These are phyloP conservation scores for Cystobasidium ongulense DNA, from an alignment of 768 basidiomycete genomes.

Conservation along the genomic window DNA sequence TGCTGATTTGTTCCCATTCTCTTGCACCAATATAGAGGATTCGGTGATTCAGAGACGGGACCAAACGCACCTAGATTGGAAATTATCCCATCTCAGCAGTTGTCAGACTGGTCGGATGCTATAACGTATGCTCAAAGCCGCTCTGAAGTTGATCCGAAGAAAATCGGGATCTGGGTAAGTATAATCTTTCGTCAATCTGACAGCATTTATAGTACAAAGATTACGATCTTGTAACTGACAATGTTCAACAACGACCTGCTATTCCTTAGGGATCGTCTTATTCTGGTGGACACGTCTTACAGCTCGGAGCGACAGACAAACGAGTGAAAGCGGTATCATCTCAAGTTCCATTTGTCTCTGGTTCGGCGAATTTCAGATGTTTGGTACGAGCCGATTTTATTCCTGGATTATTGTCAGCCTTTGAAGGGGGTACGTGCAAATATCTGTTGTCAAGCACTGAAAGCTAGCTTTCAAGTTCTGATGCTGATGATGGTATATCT, in stretches of 20 bases:
- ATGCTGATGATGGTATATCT: too few species aligned
- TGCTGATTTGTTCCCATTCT: too few species aligned
- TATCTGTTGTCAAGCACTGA: neutral
- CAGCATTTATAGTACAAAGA: neutral
- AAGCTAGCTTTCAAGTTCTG: too few species aligned
- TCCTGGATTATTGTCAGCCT: neutral
- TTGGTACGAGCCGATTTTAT: neutral
- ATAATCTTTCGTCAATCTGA: too few species aligned
- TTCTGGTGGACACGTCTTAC: neutral
- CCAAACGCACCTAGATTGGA: neutral
- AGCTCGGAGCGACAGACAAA: neutral
- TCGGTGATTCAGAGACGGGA: neutral
- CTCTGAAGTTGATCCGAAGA: neutral
- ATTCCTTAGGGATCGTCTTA: neutral
- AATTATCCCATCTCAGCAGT: neutral
- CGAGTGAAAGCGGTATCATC: neutral
- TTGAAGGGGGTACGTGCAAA: neutral
- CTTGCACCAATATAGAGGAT: too few species aligned
- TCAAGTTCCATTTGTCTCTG: neutral
- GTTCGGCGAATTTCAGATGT: neutral
- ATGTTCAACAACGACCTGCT: too few species aligned
- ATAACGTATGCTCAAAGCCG: neutral
- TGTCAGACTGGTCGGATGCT: neutral
- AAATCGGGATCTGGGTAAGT: neutral
- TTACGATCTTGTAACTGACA: too few species aligned